A percentile compares a stretch with the other conserved stretches of the same genome.
Conservation (phyloP, 2,329 filamentous ascomycete species). For the Clarireedia hainanense region DNA sequence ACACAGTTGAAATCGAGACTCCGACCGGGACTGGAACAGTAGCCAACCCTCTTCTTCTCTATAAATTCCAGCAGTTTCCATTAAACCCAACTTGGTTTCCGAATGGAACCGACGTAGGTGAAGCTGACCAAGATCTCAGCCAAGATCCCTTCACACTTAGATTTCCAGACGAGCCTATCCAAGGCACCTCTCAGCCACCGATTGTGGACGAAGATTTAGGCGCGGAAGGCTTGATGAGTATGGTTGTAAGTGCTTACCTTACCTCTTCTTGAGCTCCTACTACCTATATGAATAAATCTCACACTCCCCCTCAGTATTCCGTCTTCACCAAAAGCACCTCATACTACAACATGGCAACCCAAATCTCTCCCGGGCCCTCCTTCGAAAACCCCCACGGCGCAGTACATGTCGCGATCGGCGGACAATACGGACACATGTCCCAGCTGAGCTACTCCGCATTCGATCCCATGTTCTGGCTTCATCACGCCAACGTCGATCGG, state of each 20-base stretch:
- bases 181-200: neutral
- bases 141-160: conserved; percentile 12
- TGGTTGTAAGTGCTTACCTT: neutral
- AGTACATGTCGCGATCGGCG: conserved; percentile 36
- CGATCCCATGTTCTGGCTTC: conserved; percentile 43
- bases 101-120: neutral
- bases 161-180: neutral
- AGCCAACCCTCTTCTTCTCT: conserved; percentile 44
- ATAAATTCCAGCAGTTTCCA: conserved; percentile 35
- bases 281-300: neutral
- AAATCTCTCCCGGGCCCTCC: conserved; percentile 21
- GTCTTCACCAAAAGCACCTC: neutral
- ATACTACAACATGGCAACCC: neutral
- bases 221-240: neutral
- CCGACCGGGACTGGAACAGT: conserved; percentile 22
- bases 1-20: conserved; percentile 25
- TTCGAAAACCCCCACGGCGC: conserved; percentile 39
- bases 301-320: neutral
- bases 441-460: conserved; percentile 36
- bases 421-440: conserved; percentile 32
- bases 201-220: neutral
- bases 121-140: neutral
- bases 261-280: neutral
- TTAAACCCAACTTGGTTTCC: conserved; percentile 29
- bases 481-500: conserved; percentile 52